Percentiles rank a stretch among this genome's conserved stretches.
Conservation (phyloP, 257 asterid species). For the Solanum paucissectum region DNA sequence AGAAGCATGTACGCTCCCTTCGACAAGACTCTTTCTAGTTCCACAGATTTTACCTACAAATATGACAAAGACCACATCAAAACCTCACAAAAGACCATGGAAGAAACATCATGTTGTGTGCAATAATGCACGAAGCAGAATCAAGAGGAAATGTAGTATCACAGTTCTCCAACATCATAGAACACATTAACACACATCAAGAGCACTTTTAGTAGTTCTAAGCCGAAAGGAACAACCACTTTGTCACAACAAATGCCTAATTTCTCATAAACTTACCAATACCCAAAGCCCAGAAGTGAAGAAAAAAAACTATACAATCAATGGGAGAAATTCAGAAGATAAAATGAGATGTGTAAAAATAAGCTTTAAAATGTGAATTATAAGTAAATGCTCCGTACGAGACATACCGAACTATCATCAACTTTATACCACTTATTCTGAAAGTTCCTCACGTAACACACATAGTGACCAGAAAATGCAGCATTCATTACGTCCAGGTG, state of each 20-base stretch:
- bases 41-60: constrained; percentile 61
- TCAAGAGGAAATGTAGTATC: not conserved
- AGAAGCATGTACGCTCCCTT: constrained; percentile 78
- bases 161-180: not conserved
- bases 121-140: not conserved
- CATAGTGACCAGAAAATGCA: constrained; percentile 74
- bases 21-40: constrained; percentile 45
- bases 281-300: not conserved
- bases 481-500: constrained; percentile 67
- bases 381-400: not conserved
- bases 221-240: not conserved
- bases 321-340: not conserved
- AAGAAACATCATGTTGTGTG: not conserved
- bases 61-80: constrained; percentile 26
- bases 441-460: constrained; percentile 59
- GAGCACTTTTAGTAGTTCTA: not conserved
- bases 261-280: not conserved
- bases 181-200: not conserved
- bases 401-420: constrained; percentile 60
- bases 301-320: not conserved
- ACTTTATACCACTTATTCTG: constrained; percentile 68
- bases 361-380: not conserved
- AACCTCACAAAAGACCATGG: not conserved
- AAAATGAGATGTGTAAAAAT: not conserved
- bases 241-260: not conserved